These are phyloP conservation scores for Suhomyces emberorum DNA, from an alignment of 805 yeast species.

Conservation along the genomic window DNA sequence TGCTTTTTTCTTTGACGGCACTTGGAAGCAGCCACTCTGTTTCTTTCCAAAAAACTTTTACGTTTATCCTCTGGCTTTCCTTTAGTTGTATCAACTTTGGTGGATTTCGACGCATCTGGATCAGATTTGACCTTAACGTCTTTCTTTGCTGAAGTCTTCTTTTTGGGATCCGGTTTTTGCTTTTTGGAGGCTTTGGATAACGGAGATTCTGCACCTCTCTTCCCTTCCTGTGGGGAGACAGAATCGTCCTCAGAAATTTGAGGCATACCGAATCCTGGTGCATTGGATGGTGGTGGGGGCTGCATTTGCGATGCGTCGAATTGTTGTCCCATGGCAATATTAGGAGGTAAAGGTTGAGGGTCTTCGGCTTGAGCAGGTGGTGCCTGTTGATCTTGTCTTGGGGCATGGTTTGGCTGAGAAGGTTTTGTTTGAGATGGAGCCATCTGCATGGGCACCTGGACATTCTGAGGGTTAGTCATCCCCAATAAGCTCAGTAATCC, in stretches of 20 bases:
- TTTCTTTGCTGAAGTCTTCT: conserved; percentile 10
- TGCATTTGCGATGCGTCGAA: neutral
- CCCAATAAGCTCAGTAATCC: conserved; percentile 42
- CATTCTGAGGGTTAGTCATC: conserved; percentile 11
- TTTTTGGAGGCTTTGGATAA: conserved; percentile 3
- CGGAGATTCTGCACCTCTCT: conserved; percentile 3
- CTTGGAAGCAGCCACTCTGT: conserved; percentile 91
- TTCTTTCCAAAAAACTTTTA: conserved; percentile 77
- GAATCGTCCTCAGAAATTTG: conserved; percentile 3
- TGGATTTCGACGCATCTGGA: conserved; percentile 4
- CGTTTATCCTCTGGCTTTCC: conserved; percentile 48
- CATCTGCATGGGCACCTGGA: too few species aligned
- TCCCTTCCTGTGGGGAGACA: neutral
- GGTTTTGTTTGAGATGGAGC: neutral
- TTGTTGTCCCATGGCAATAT: conserved; percentile 6
- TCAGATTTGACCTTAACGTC: conserved; percentile 7
- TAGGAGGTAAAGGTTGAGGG: conserved; percentile 4
- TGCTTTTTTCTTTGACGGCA: conserved; percentile 94
- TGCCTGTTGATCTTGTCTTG: conserved; percentile 7
- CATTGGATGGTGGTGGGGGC: neutral
- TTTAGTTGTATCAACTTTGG: neutral
- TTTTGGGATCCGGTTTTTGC: conserved; percentile 6
- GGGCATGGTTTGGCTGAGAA: conserved; percentile 1
- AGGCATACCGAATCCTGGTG: neutral
- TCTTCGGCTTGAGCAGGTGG: conserved; percentile 1